phyloP scores from a whole-genome alignment of 164 flowering plant species.

The Aristolochia contorta region DNA sequence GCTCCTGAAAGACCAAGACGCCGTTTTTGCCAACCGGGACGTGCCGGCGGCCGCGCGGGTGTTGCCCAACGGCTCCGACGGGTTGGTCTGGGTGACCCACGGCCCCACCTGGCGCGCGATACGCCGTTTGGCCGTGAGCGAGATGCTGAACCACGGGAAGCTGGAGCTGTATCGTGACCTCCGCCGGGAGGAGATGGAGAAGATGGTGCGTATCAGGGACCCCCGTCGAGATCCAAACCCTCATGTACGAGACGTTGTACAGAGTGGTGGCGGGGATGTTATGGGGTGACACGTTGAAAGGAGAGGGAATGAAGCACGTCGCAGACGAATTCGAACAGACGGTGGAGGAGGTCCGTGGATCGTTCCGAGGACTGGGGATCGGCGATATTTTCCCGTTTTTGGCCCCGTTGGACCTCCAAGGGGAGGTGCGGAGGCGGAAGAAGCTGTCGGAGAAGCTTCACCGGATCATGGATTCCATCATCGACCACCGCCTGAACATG shows the following conservation, averaged over 20 bases:
- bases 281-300: slow-evolving; percentile 24
- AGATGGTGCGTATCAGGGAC: slow-evolving; percentile 11
- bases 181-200: slow-evolving; percentile 15
- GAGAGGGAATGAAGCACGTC: slow-evolving; percentile 18
- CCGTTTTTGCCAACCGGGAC: slow-evolving; percentile 7
- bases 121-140: neutral
- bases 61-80: neutral
- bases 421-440: slow-evolving; percentile 18
- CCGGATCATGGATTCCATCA: slow-evolving; percentile 12
- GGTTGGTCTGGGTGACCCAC: neutral
- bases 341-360: slow-evolving; percentile 16
- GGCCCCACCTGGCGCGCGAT: slow-evolving; percentile 6
- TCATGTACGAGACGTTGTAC: slow-evolving; percentile 10
- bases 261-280: slow-evolving; percentile 22
- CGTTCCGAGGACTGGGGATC: slow-evolving; percentile 29
- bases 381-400: slow-evolving; percentile 39
- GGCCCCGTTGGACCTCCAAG: slow-evolving; percentile 39
- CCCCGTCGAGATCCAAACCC: slow-evolving; percentile 12
- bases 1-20: slow-evolving; percentile 7
- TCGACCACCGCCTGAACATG: slow-evolving; percentile 18
- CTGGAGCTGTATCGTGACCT: slow-evolving; percentile 16
- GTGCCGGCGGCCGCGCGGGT: neutral
- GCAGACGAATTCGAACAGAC: slow-evolving; percentile 27
- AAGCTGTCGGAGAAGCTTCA: slow-evolving; percentile 16
- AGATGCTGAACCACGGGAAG: slow-evolving; percentile 6